Base-by-base conservation (phyloP, 2,329 filamentous ascomycete genomes). In the Coccinonectria pachysandricola region DNA sequence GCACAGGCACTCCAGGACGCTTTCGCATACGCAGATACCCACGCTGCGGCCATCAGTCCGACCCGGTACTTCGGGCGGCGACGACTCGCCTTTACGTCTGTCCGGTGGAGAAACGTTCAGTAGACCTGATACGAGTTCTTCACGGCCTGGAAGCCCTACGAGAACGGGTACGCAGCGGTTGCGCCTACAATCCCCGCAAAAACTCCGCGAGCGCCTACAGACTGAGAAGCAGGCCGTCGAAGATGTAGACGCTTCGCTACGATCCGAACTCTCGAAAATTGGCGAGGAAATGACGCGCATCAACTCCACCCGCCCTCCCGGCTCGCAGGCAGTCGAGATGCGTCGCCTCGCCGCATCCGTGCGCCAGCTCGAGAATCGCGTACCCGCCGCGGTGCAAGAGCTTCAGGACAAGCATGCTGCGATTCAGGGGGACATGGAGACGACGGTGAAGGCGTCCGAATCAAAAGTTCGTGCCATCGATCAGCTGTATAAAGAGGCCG, bases 401-500 rank as follows among this genome's bases (percentile, higher is more conserved):
- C 56, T 85, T 22, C 65, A 62, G 8, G 62, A 67, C 9, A 71
- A 72, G 24, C 75, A 83, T 25, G 62, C 68, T 6, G 58, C 65
- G 4, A 66, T 93, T 26, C 73, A 80, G 34, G 64, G 62, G 15
- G 85, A 93, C 39, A 61, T 92, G 40, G 75, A 84, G 21, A 72
- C 64, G 12, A 77, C 76, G 2, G 64, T 94, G 9, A 68, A 73
- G 43, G 75, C 84, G 2, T 75, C 73, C 9, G 86, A 95, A 50
- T 70, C 69, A 32, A 87, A 91, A 43, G 77, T 79, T 32, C 80
- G 77, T 43, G 79, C 80, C 20, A 73, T 95, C 27, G 87, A 95
- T 50, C 82, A 92, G 55, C 62, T 94, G 26, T 93, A 92, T 59
- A 81, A 84, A 39, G 85, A 94, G 48, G 73, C 78, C 10, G 85